Evolutionary conservation across 2,329 filamentous ascomycete genomes (phyloP).

Genomic region (Raffaelea arxii): DNA sequence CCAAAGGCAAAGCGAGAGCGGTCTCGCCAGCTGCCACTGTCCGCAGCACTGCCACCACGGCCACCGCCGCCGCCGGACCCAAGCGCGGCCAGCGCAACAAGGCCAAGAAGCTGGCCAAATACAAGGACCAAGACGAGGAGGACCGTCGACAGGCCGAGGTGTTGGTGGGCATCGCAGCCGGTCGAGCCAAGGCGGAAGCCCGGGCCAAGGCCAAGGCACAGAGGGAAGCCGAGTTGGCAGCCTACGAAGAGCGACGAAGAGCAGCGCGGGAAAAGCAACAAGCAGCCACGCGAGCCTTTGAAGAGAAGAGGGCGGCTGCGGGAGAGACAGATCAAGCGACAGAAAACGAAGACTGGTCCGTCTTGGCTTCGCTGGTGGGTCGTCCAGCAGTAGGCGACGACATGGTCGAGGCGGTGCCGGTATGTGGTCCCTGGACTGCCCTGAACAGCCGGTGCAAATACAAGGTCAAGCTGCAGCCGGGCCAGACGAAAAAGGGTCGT

Average conservation of each 20-base stretch:
- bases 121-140: slow-evolving; percentile 90
- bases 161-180: slow-evolving; percentile 69
- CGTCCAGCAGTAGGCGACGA: slow-evolving; percentile 74
- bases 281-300: slow-evolving; percentile 64
- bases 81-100: slow-evolving; percentile 74
- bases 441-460: slow-evolving; percentile 73
- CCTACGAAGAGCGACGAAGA: slow-evolving; percentile 63
- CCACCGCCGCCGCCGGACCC: slow-evolving; percentile 27
- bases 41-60: slow-evolving; percentile 18
- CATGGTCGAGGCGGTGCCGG: slow-evolving; percentile 55
- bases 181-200: slow-evolving; percentile 57
- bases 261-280: slow-evolving; percentile 73
- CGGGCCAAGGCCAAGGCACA: slow-evolving; percentile 58
- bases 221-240: slow-evolving; percentile 62
- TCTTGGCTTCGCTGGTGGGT: slow-evolving; percentile 66
- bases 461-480: slow-evolving; percentile 90
- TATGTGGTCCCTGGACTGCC: slow-evolving; percentile 57
- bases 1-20: slow-evolving; percentile 3
- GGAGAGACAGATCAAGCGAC: slow-evolving; percentile 48
- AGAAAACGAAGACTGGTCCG: slow-evolving; percentile 45
- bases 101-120: slow-evolving; percentile 85
- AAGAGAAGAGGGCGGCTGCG: slow-evolving; percentile 55
- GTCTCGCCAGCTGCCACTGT: slow-evolving; percentile 8
- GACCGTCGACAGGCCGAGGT: slow-evolving; percentile 76
- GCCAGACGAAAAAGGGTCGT: slow-evolving; percentile 85